Conservation (phyloP, 2,329 filamentous ascomycete species). For the Chrysosporium queenslandicum region DNA sequence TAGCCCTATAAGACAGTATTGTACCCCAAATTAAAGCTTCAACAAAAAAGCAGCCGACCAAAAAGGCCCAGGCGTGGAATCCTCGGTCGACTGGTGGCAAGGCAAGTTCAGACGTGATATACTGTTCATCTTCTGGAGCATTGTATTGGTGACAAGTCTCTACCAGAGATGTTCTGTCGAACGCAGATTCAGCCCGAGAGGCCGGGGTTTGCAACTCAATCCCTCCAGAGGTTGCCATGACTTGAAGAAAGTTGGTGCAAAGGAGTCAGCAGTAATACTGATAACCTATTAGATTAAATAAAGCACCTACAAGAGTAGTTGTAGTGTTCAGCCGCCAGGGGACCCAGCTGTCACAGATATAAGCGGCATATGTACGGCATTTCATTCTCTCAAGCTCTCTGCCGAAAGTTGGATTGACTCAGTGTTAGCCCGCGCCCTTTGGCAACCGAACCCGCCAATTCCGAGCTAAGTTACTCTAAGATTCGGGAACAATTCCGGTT, state of each 20-base stretch:
- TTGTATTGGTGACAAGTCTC: background rate
- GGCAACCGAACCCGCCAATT: background rate
- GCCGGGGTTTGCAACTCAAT: background rate
- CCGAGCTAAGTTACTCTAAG: background rate
- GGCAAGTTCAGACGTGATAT: slow-evolving; percentile 10
- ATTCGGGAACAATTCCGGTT: background rate
- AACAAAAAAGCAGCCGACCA: slow-evolving; percentile 43
- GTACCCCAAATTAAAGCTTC: slow-evolving; percentile 49
- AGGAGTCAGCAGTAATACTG: too few relatives aligned
- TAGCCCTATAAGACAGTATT: too few relatives aligned
- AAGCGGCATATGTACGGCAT: too few relatives aligned
- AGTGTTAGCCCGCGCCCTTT: background rate
- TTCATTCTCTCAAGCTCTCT: too few relatives aligned
- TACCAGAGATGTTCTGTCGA: background rate
- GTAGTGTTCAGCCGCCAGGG: too few relatives aligned
- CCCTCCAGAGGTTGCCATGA: background rate
- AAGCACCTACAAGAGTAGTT: too few relatives aligned
- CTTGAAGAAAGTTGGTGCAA: background rate
- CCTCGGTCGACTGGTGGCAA: slow-evolving; percentile 32
- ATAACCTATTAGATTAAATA: too few relatives aligned
- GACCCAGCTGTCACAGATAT: too few relatives aligned
- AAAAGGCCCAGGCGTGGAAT: slow-evolving; percentile 38
- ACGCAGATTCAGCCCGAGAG: background rate
- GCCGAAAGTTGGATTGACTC: background rate
- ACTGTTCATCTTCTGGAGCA: background rate